These are phyloP conservation scores for Boletus rubropictus DNA, from an alignment of 768 basidiomycete species.

Conservation along the genomic window DNA sequence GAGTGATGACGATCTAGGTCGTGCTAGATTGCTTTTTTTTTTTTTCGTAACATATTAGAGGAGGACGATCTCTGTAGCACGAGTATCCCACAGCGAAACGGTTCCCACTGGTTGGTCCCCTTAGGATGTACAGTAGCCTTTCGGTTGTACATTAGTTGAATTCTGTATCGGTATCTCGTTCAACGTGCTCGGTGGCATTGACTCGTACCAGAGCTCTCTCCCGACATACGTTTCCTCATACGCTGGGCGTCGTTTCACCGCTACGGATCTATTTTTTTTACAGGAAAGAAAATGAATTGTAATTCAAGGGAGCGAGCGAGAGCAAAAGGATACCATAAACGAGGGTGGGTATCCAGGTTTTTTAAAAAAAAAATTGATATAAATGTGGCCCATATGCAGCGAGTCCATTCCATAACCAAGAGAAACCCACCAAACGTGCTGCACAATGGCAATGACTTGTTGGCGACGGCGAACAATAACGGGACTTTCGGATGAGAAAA, in stretches of 20 bases:
- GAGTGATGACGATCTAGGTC: no score
- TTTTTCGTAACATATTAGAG: no score
- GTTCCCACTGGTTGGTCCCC: no score
- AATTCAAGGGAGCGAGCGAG: not conserved
- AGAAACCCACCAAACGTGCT: constrained; percentile 1
- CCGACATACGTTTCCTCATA: no score
- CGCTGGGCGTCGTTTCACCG: not conserved
- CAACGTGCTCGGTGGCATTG: no score
- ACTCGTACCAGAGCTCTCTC: no score
- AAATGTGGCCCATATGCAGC: not conserved
- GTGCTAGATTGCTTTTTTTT: no score
- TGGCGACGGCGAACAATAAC: not conserved
- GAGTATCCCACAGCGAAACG: no score
- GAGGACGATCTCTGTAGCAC: no score
- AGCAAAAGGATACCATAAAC: not conserved
- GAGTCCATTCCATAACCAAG: constrained; percentile 7
- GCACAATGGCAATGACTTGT: not conserved
- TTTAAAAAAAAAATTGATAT: not conserved
- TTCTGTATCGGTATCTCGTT: no score
- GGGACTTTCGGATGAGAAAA: not conserved
- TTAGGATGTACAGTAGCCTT: no score
- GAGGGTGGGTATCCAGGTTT: not conserved
- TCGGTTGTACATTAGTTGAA: no score
- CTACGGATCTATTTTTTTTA: not conserved
- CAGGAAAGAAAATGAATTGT: constrained; percentile 1